Conservation (phyloP, 2,329 filamentous ascomycete species). For the Xylaria digitata region DNA sequence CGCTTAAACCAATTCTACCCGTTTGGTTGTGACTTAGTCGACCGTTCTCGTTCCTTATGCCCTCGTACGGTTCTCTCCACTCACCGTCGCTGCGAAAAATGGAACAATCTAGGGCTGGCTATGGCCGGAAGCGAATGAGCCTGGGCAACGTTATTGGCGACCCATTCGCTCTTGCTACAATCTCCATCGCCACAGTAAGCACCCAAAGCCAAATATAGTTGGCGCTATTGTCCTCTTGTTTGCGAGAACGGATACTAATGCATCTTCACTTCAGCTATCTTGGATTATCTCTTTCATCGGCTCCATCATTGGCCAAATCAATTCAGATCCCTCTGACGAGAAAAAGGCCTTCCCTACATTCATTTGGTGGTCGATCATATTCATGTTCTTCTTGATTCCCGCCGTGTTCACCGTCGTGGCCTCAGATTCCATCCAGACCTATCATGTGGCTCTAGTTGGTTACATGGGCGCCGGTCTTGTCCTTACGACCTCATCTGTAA, state of each 20-base stretch:
- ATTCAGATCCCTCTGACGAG: conserved; percentile 56
- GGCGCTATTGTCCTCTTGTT: conserved; percentile 13
- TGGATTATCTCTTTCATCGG: conserved; percentile 94
- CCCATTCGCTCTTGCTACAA: conserved; percentile 92
- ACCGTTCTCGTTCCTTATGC: conserved; percentile 67
- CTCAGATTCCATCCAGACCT: conserved; percentile 85
- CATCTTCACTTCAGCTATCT: conserved; percentile 72
- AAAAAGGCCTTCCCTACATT: conserved; percentile 76
- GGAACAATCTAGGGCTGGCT: conserved; percentile 73
- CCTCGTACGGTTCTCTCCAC: conserved; percentile 76
- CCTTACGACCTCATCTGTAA: conserved; percentile 86
- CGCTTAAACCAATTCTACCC: conserved; percentile 24
- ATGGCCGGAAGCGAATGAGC: conserved; percentile 71
- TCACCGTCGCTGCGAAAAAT: conserved; percentile 84
- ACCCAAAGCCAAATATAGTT: conserved; percentile 37
- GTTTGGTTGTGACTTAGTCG: conserved; percentile 35
- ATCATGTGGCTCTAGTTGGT: conserved; percentile 90
- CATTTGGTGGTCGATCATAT: conserved; percentile 91
- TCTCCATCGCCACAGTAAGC: conserved; percentile 90
- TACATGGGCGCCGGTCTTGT: conserved; percentile 87
- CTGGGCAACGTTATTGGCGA: conserved; percentile 93
- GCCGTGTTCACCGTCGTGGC: conserved; percentile 86
- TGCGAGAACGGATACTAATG: conserved; percentile 3
- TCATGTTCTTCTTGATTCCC: conserved; percentile 83
- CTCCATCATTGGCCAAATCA: conserved; percentile 77